Evolutionary conservation across 192 early-diverging fungal genomes (phyloP).

Genomic region (Rhizoclosmatium sp.): DNA sequence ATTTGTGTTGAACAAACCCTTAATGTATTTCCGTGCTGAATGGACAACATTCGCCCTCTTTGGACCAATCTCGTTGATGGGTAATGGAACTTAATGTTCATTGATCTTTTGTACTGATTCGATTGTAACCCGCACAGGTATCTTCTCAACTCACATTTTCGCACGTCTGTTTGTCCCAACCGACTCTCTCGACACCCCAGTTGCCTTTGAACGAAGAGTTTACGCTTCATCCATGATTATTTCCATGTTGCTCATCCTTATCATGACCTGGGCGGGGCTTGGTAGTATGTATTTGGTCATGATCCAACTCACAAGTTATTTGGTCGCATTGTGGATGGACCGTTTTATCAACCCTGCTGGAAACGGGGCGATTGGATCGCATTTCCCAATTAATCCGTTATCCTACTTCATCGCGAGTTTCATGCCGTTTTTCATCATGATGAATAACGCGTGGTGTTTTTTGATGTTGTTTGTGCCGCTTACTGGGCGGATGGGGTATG

Average conservation of each 20-base stretch:
- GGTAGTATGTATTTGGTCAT: conserved; percentile 41
- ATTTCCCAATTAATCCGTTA: conserved; percentile 34
- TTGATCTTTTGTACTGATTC: not conserved
- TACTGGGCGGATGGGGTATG: conserved; percentile 70
- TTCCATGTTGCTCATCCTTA: not conserved
- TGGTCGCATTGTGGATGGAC: conserved; percentile 41
- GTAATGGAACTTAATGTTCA: conserved; percentile 26
- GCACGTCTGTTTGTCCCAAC: conserved; percentile 1
- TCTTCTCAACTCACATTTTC: conserved; percentile 20
- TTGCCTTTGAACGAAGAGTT: conserved; percentile 9
- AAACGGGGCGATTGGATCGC: conserved; percentile 2
- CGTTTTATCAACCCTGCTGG: conserved; percentile 5
- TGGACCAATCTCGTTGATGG: conserved; percentile 54
- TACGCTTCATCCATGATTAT: not conserved
- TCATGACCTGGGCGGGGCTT: conserved; percentile 24
- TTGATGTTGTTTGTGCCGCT: conserved; percentile 74
- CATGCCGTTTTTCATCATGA: conserved; percentile 25
- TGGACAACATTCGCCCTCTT: conserved; percentile 62
- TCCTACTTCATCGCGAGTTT: conserved; percentile 39
- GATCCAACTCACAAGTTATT: not conserved
- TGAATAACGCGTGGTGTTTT: conserved; percentile 36
- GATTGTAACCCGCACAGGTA: not conserved
- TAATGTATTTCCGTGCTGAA: conserved; percentile 71
- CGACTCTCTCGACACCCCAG: conserved; percentile 14
- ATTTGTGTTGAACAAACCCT: conserved; percentile 38